phyloP scores from a whole-genome alignment of 179 eudicot genomes.

The Camellia oleifera region DNA sequence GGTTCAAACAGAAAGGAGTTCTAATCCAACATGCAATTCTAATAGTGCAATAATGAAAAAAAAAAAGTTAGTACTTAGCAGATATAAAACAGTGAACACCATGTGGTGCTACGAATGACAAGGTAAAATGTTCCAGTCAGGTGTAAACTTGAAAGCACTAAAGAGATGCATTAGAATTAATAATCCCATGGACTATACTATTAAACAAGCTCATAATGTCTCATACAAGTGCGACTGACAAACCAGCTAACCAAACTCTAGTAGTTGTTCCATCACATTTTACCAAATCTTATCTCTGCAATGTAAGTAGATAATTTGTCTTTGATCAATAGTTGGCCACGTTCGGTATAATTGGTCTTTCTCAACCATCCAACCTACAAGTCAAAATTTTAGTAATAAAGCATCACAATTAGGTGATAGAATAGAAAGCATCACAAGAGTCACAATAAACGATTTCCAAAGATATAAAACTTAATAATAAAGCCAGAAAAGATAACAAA shows the following conservation, averaged over 20 bases:
- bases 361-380: too few species aligned
- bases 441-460: not conserved
- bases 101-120: not conserved
- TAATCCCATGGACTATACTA: not conserved
- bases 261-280: too few species aligned
- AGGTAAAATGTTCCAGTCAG: not conserved
- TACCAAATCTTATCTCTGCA: too few species aligned
- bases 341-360: too few species aligned
- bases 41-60: not conserved
- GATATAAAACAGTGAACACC: not conserved
- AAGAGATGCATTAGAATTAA: not conserved
- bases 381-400: too few species aligned
- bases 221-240: not conserved
- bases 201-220: not conserved
- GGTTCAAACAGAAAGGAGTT: not conserved
- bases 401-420: too few species aligned
- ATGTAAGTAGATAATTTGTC: too few species aligned
- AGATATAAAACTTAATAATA: not conserved
- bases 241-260: not conserved
- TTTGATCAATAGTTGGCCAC: too few species aligned
- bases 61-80: not conserved
- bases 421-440: not conserved
- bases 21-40: not conserved
- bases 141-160: not conserved
- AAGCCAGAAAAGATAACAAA: too few species aligned